phyloP scores from a whole-genome alignment of 1,284 basidiomycete genomes.

The Trametes pubescens region DNA sequence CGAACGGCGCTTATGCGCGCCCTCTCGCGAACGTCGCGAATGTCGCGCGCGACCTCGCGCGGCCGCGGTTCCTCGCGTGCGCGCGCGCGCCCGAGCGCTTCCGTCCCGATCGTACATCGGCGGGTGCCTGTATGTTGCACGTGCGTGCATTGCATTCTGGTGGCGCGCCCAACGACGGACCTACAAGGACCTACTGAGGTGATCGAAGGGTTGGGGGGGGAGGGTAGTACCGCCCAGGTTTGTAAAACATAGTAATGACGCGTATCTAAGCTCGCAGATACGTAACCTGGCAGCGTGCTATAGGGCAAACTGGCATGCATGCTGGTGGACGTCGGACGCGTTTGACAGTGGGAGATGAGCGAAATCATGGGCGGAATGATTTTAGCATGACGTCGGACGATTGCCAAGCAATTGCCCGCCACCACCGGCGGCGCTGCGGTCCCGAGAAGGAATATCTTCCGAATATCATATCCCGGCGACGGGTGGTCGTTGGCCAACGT shows the following conservation, averaged over 20 bases:
- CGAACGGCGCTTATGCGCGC: too few relatives aligned
- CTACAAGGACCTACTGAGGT: not conserved
- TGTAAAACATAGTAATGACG: conserved; percentile 1
- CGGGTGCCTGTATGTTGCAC: not conserved
- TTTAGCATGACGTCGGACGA: not conserved
- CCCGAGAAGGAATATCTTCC: not conserved
- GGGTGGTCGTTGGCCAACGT: not conserved
- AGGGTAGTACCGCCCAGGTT: conserved; percentile 6
- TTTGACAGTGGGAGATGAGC: not conserved
- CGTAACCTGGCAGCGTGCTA: not conserved
- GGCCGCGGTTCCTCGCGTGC: too few relatives aligned
- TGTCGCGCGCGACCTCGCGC: too few relatives aligned
- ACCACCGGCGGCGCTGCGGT: conserved; percentile 1
- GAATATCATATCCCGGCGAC: not conserved
- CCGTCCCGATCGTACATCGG: not conserved
- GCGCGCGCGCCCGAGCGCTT: not conserved
- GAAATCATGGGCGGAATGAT: not conserved
- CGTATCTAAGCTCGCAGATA: not conserved
- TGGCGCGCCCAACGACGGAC: not conserved
- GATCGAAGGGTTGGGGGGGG: not conserved
- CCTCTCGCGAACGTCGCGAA: too few relatives aligned
- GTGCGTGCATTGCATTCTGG: not conserved
- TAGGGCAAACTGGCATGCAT: too few relatives aligned
- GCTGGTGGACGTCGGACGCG: not conserved
- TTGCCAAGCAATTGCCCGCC: not conserved